Base-by-base conservation (phyloP, 345 rosid genomes). In the Gossypium australe region DNA sequence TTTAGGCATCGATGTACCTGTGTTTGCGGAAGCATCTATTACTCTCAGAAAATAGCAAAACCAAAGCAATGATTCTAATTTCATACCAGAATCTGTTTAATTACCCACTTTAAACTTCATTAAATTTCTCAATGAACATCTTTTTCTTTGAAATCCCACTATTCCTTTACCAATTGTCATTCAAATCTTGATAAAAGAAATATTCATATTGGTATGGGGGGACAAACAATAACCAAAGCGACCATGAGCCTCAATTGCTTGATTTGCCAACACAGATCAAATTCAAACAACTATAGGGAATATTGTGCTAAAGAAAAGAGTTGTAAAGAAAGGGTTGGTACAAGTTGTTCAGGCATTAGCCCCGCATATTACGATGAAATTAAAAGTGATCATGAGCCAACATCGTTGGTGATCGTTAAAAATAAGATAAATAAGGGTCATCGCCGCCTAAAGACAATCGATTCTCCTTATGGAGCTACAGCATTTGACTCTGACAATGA, bases 241-340 rank as follows among this genome's bases (percentile, higher is more conserved):
- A 41, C 66, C 70, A 87, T 93, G 94, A 89, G 84, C 67, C 82
- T 93, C 17, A 86, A 85, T 78, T 93, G 98, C 82, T 86, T 91
- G 2, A 80, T 85, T 16, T 85, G 94, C 84, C 89, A 81, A 25
- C 84, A 67, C 65, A 82, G 86, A 71, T 76, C 79, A 17, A 41
- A 81, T 72, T 85, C 89, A 0, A 73, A 76, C 9, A 71, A 41
- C 4, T 5, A 34, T 34, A 34, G 41, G 1, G 41, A 34, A 4
- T 34, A 43, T 18, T 59, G 48, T 25, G 71, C 44, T 11, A 53
- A 65, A 22, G 63, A 57, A 2, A 44, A n/a, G 14, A 58, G 22
- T 7, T 1, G 20, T 56, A 48, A 56, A 10, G 9, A 74, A 4
- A 77, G 80, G 65, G 1, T 75, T 2, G 76, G 85, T 44, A 75